Evolutionary conservation across 2,329 filamentous ascomycete genomes (phyloP).

Genomic region (Chrysosphaeria jannelii): DNA sequence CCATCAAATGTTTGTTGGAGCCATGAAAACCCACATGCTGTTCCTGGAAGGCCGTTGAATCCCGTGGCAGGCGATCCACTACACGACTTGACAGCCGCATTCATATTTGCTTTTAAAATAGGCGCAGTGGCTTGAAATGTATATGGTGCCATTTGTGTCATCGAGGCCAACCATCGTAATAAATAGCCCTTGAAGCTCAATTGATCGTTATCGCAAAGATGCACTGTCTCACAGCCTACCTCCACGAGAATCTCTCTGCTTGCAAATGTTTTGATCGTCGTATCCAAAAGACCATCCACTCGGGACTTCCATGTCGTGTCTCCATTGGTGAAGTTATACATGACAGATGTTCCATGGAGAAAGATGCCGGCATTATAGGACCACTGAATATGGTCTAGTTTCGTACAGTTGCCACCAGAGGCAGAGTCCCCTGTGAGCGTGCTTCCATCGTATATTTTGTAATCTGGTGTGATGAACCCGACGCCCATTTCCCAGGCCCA

Average conservation of each 20-base stretch:
- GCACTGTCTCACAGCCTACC: slow-evolving; percentile 28
- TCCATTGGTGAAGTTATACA: slow-evolving; percentile 28
- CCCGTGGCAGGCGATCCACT: slow-evolving; percentile 13
- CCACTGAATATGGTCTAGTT: slow-evolving; percentile 29
- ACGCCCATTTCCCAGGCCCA: slow-evolving; percentile 32
- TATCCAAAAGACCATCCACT: slow-evolving; percentile 23
- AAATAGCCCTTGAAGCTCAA: slow-evolving; percentile 50
- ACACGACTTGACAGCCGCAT: slow-evolving; percentile 21
- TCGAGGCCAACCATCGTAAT: slow-evolving; percentile 30
- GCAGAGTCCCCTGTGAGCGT: slow-evolving; percentile 10
- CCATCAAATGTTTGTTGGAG: slow-evolving; percentile 24
- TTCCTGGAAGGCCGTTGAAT: slow-evolving; percentile 22
- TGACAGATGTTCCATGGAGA: slow-evolving; percentile 27
- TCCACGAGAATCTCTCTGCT: slow-evolving; percentile 28
- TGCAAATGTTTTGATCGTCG: slow-evolving; percentile 22
- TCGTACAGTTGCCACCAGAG: slow-evolving; percentile 14
- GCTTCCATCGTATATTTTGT: slow-evolving; percentile 26
- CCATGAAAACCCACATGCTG: slow-evolving; percentile 40
- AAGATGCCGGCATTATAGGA: slow-evolving; percentile 39
- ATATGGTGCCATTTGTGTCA: slow-evolving; percentile 22
- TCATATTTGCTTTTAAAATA: slow-evolving; percentile 19
- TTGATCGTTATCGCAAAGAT: slow-evolving; percentile 39
- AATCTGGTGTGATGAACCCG: slow-evolving; percentile 24
- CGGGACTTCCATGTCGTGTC: slow-evolving; percentile 22
- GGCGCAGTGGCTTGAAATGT: slow-evolving; percentile 18